Evolutionary conservation across 257 asterid genomes (phyloP).

Genomic region (Primulina tabacum): DNA sequence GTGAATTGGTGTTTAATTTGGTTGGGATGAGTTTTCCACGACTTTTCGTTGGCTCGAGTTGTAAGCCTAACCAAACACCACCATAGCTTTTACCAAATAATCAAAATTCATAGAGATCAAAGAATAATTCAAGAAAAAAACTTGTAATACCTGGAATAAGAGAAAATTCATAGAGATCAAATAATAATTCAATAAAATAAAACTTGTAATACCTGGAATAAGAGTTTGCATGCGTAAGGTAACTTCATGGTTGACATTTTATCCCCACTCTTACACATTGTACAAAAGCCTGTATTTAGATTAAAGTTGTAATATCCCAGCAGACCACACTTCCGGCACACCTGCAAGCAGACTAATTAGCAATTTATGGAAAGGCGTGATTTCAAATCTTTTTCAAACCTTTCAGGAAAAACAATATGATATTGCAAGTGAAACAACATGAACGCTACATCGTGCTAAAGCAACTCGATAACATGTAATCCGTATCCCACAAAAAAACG

Average conservation of each 20-base stretch:
- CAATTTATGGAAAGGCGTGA: slow-evolving; percentile 3
- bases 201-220: slow-evolving; percentile 63
- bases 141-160: slow-evolving; percentile 67
- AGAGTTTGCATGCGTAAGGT: slow-evolving; percentile 99
- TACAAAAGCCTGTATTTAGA: slow-evolving; percentile 68
- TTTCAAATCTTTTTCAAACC: slow-evolving; percentile 5
- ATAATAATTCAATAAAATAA: too few relatives aligned
- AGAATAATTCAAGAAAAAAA: too few relatives aligned
- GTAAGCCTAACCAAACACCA: not conserved
- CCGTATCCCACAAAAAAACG: not conserved
- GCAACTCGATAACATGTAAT: not conserved
- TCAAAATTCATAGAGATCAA: not conserved
- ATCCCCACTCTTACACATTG: slow-evolving; percentile 85
- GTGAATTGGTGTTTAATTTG: not conserved
- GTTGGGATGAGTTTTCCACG: not conserved
- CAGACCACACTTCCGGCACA: slow-evolving; percentile 85
- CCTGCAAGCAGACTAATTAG: slow-evolving; percentile 40
- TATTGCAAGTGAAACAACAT: not conserved
- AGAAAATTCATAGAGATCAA: slow-evolving; percentile 23
- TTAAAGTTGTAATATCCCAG: slow-evolving; percentile 80
- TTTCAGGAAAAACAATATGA: not conserved
- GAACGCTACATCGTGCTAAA: not conserved
- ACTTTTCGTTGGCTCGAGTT: too few relatives aligned
- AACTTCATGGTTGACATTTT: slow-evolving; percentile 86
- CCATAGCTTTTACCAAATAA: not conserved